These are phyloP conservation scores for Pneumocystis wakefieldiae DNA, from an alignment of 1,139 yeast species.

Conservation along the genomic window DNA sequence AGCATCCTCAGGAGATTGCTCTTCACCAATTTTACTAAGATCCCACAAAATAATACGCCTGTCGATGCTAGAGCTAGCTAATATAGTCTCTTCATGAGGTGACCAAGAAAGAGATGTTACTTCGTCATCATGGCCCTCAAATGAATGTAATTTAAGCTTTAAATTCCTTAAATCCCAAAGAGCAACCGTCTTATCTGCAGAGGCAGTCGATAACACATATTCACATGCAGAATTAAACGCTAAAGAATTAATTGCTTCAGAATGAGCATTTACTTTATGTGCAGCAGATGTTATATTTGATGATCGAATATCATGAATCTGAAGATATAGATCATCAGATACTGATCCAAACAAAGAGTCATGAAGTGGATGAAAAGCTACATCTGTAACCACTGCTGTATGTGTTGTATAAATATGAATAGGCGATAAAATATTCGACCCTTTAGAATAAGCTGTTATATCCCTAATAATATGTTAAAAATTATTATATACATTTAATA, in stretches of 20 bases:
- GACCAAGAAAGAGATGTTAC: slow-evolving; percentile 71
- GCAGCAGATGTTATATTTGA: slow-evolving; percentile 17
- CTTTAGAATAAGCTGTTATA: slow-evolving; percentile 11
- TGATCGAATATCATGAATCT: slow-evolving; percentile 49
- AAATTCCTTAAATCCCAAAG: slow-evolving; percentile 55
- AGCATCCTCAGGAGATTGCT: slow-evolving; percentile 27
- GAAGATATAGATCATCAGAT: slow-evolving; percentile 54
- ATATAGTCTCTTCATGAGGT: slow-evolving; percentile 40
- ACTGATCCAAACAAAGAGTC: slow-evolving; percentile 50
- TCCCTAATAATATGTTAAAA: slow-evolving; percentile 5
- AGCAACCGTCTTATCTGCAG: slow-evolving; percentile 40
- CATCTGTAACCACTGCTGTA: slow-evolving; percentile 27
- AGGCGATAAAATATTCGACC: slow-evolving; percentile 17
- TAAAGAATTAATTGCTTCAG: slow-evolving; percentile 46
- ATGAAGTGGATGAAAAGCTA: slow-evolving; percentile 34
- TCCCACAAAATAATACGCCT: slow-evolving; percentile 61
- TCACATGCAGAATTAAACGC: slow-evolving; percentile 46
- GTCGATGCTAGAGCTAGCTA: slow-evolving; percentile 67
- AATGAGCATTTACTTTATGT: slow-evolving; percentile 25
- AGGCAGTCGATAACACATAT: slow-evolving; percentile 53
- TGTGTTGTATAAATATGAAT: slow-evolving; percentile 17
- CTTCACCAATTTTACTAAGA: slow-evolving; percentile 30
- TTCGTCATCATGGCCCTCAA: slow-evolving; percentile 42
- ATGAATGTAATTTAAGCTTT: slow-evolving; percentile 19
- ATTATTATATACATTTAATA: slow-evolving; percentile 10